Conservation (phyloP, 2,329 filamentous ascomycete genomes). For the Magnaporthales sp. region DNA sequence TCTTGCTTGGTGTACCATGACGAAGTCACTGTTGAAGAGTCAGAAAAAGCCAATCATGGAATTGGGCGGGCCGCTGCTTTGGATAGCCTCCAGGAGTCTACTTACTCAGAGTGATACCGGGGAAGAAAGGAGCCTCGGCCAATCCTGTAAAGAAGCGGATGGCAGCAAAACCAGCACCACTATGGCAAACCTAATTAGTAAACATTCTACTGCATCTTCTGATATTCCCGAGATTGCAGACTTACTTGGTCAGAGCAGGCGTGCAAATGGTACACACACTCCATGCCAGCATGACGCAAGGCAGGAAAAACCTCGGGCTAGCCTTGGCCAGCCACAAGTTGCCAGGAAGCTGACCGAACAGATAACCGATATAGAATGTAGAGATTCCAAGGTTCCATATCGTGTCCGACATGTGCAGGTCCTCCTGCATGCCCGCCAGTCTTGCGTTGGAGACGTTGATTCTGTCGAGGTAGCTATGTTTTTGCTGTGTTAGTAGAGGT, state of each 20-base stretch:
- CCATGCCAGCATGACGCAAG: not conserved
- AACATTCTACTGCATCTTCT: constrained; percentile 3
- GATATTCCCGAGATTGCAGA: constrained; percentile 13
- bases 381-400: constrained; percentile 31
- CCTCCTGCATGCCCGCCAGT: constrained; percentile 26
- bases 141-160: constrained; percentile 23
- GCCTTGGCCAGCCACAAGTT: constrained; percentile 31
- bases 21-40: constrained; percentile 20
- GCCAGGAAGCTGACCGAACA: constrained; percentile 34
- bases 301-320: not conserved
- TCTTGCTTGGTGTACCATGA: constrained; percentile 39
- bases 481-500: not conserved
- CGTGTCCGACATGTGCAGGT: constrained; percentile 23
- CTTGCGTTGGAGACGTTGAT: constrained; percentile 9
- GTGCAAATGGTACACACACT: not conserved
- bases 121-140: constrained; percentile 26
- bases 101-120: constrained; percentile 31
- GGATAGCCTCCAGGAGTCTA: too few species aligned
- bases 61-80: too few species aligned
- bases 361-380: constrained; percentile 36
- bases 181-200: constrained; percentile 12
- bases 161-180: constrained; percentile 19
- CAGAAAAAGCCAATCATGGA: too few species aligned
- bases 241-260: not conserved
- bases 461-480: constrained; percentile 1